Evolutionary conservation across 1,139 yeast species (phyloP), one percentile per base, ranked within the genome.

Genomic region (Saccharomycopsis phalli): DNA sequence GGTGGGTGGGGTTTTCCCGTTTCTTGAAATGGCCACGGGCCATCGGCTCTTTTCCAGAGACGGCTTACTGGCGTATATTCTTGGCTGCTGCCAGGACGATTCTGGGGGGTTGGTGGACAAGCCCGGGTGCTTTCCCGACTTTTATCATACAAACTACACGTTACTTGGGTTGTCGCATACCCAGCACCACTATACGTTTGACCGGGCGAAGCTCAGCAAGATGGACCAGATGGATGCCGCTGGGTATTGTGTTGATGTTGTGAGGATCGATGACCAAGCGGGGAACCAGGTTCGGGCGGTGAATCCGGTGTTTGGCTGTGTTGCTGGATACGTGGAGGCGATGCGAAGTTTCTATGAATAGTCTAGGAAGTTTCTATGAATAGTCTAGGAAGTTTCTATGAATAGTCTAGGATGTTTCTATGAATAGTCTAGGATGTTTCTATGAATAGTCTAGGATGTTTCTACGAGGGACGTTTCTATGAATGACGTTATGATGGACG

Each of bases 121-220:
- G 56, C 98, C 98, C 0, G 87, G 86, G 1, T 75, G 73, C 48
- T 54, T 61, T 8, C 76, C 93, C 0, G 99, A 91, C 56, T 81
- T 80, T 40, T 93, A 91, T 57, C 99, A 91, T 55, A 80, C 96
- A 2, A 87, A 88, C 56, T 93, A 91, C 55, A 75, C 80, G 0
- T 61, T 88, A 2, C 63, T 81, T 41, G 98, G 98, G 0, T 62
- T 91, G 29, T 74, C 94, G 33, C 66, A 76, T 31, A 68, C 81
- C 4, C 91, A 84, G 50, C 68, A 77, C 51, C 47, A 55, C n/a
- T 75, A 69, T 52, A 33, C 42, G 2, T 56, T 62, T 34, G 51
- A 49, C n/a, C 51, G 50, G 1, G 50, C 51, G 2, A 50, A 53
- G 32, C 36, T 16, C 13, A 25, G 27, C 18, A 17, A 4, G 21